A percentile compares a stretch with the other conserved stretches of the same genome.
Evolutionary conservation across 2,329 filamentous ascomycete genomes (phyloP).

Genomic region (Xylariomycetidae sp.): DNA sequence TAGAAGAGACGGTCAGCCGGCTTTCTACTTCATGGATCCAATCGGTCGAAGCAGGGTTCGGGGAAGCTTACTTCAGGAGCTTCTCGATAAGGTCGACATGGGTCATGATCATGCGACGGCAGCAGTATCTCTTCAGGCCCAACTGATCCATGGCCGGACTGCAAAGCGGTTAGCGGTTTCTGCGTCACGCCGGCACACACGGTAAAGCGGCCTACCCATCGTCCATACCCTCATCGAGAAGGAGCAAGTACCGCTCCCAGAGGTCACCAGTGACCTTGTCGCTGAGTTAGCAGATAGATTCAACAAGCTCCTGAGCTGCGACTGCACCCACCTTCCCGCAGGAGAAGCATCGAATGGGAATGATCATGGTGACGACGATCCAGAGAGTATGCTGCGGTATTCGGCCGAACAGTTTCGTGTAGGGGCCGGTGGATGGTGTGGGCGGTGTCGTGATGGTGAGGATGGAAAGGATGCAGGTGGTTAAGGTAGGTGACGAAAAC

Average conservation of each 20-base stretch:
- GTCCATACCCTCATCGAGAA: constrained; percentile 70
- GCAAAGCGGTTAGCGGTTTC: constrained; percentile 8
- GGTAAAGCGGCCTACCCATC: constrained; percentile 80
- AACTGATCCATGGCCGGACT: constrained; percentile 96
- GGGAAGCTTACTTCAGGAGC: constrained; percentile 69
- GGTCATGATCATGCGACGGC: constrained; percentile 98
- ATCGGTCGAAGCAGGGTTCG: no score
- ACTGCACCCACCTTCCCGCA: constrained; percentile 93
- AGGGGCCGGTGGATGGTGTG: no score
- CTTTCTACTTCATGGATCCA: background rate
- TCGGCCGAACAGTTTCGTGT: background rate
- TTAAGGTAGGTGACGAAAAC: no score
- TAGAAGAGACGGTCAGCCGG: constrained; percentile 23
- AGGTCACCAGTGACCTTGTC: constrained; percentile 81
- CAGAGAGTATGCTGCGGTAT: constrained; percentile 16
- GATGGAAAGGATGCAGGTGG: no score
- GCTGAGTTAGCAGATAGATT: constrained; percentile 10
- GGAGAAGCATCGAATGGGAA: constrained; percentile 96
- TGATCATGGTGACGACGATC: constrained; percentile 74
- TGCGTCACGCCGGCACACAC: no score
- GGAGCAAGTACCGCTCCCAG: constrained; percentile 90
- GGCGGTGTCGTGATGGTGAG: background rate
- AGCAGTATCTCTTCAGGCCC: constrained; percentile 93
- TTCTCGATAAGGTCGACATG: constrained; percentile 99
- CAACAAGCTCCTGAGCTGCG: background rate